phyloP scores from a whole-genome alignment of 73 alveolate species.

The Effrenium voratum region DNA sequence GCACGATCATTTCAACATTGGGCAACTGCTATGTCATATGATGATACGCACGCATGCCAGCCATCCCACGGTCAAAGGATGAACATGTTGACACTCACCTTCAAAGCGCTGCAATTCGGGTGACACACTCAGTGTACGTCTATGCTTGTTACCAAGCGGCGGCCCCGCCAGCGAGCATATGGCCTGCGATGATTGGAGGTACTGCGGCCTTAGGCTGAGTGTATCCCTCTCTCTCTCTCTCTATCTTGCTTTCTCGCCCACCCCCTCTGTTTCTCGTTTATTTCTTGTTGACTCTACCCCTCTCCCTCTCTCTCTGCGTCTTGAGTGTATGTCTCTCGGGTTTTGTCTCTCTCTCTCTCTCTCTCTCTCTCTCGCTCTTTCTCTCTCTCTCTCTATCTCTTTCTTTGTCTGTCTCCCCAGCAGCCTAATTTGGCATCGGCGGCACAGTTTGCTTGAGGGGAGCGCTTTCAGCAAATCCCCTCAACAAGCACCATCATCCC shows the following conservation, averaged over 20 bases:
- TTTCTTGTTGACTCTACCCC: neutral
- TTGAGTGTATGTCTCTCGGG: neutral
- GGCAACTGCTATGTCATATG: too few species aligned
- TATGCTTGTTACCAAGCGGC: too few species aligned
- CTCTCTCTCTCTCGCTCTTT: too few species aligned
- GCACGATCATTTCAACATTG: too few species aligned
- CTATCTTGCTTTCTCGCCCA: neutral
- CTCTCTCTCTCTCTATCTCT: too few species aligned
- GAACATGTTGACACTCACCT: too few species aligned
- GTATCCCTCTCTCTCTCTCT: neutral
- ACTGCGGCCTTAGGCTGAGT: conserved; percentile 46
- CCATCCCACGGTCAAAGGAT: too few species aligned
- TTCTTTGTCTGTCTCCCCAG: too few species aligned
- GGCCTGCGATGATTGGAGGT: conserved; percentile 65
- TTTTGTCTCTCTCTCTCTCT: neutral
- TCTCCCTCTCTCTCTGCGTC: neutral
- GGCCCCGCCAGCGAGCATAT: conserved; percentile 54
- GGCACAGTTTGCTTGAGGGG: neutral
- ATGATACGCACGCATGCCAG: too few species aligned
- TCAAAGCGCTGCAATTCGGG: too few species aligned
- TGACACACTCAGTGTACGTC: too few species aligned
- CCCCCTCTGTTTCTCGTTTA: neutral
- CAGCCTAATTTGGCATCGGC: too few species aligned
- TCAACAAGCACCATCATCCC: neutral
- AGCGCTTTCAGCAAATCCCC: neutral